These are phyloP conservation scores for Fusarium nodosum DNA, from an alignment of 2,329 filamentous ascomycete species.

Conservation along the genomic window DNA sequence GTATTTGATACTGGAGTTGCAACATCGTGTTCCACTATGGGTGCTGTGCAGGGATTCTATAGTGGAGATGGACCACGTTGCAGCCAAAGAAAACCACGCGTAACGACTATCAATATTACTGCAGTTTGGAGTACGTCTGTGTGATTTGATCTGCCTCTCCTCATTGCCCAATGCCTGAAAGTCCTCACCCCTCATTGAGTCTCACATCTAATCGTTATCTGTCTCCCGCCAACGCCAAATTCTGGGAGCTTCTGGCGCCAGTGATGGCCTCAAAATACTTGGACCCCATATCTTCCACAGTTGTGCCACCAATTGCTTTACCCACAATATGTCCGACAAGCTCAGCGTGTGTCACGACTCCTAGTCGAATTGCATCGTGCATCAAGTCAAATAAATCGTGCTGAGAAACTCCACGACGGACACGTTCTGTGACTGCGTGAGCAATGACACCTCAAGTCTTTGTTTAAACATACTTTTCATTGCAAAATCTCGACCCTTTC, in stretches of 20 bases:
- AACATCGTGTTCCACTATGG: not conserved
- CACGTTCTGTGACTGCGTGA: not conserved
- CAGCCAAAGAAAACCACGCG: not conserved
- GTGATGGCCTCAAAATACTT: slow-evolving; percentile 22
- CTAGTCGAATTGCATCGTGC: slow-evolving; percentile 14
- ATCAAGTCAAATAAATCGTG: slow-evolving; percentile 19
- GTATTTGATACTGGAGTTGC: not conserved
- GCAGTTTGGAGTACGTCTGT: not conserved
- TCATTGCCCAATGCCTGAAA: too few species aligned
- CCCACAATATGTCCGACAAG: slow-evolving; percentile 10
- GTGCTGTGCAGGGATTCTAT: not conserved
- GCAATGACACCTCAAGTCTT: not conserved
- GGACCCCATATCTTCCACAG: slow-evolving; percentile 10
- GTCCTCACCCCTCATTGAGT: too few species aligned
- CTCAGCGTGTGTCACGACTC: slow-evolving; percentile 4
- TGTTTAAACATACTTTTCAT: slow-evolving; percentile 7
- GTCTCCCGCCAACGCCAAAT: slow-evolving; percentile 4
- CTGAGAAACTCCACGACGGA: slow-evolving; percentile 10
- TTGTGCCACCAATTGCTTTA: slow-evolving; percentile 10
- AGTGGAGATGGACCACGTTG: not conserved
- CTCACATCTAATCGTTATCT: too few species aligned
- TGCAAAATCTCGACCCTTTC: slow-evolving; percentile 4
- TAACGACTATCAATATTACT: not conserved
- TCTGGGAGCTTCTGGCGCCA: slow-evolving; percentile 1
- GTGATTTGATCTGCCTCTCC: too few species aligned